These are phyloP conservation scores for Exserohilum rostratum DNA, from an alignment of 2,329 filamentous ascomycete genomes.

Conservation along the genomic window DNA sequence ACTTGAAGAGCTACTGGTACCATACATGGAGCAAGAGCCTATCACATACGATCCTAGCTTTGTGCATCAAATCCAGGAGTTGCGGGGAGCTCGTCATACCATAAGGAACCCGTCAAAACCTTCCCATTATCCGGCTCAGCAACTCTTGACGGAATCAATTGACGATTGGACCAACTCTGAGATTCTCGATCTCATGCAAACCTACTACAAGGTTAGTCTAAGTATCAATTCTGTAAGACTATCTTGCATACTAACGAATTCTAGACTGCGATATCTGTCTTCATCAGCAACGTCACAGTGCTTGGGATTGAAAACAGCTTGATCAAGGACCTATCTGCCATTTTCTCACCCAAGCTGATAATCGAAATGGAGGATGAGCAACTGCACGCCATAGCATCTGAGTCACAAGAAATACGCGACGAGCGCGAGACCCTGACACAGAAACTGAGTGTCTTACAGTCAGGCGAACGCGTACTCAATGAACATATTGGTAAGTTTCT, in stretches of 20 bases:
- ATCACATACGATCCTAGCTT: constrained; percentile 35
- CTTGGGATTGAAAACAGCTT: constrained; percentile 37
- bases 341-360: constrained; percentile 28
- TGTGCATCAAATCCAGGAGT: constrained; percentile 18
- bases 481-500: constrained; percentile 20
- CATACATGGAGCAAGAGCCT: constrained; percentile 26
- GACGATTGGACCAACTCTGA: constrained; percentile 34
- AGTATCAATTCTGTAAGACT: not conserved
- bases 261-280: constrained; percentile 31
- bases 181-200: constrained; percentile 33
- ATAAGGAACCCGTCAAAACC: not conserved
- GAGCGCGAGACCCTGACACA: constrained; percentile 19
- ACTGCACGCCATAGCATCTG: constrained; percentile 30
- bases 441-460: constrained; percentile 20
- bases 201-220: constrained; percentile 33
- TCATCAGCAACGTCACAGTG: constrained; percentile 35
- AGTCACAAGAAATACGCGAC: constrained; percentile 26
- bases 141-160: constrained; percentile 25
- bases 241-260: constrained; percentile 7
- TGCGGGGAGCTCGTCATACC: constrained; percentile 18
- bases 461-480: constrained; percentile 21
- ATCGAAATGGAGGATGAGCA: constrained; percentile 29
- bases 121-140: not conserved
- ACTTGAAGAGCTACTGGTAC: constrained; percentile 29
- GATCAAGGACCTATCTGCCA: constrained; percentile 23